Conservation (phyloP, 225 moss, liverwort and hornwort genomes). For the Asterella californica region DNA sequence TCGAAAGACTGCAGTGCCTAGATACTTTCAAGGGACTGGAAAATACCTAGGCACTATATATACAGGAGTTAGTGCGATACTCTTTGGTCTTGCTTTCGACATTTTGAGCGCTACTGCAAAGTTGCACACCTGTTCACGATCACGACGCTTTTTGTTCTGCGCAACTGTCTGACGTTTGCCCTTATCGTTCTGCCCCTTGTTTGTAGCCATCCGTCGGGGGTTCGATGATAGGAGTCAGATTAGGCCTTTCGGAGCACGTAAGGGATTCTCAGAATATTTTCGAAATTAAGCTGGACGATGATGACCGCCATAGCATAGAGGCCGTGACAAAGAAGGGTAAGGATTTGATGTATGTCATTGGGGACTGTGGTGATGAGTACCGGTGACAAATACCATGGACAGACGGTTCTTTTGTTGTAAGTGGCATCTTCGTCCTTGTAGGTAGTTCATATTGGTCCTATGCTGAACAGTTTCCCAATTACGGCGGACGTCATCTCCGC, state of each 20-base stretch:
- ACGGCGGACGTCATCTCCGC: background rate
- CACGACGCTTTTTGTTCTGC: too few relatives aligned
- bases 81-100: too few relatives aligned
- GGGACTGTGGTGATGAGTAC: constrained; percentile 97
- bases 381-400: constrained; percentile 21
- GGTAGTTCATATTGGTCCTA: background rate
- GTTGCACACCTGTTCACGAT: too few relatives aligned
- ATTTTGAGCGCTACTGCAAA: too few relatives aligned
- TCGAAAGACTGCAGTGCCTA: too few relatives aligned
- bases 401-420: background rate
- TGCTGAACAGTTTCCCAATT: background rate
- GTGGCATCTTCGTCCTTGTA: background rate
- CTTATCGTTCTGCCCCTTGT: background rate
- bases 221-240: constrained; percentile 88
- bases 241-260: constrained; percentile 77
- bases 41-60: too few relatives aligned
- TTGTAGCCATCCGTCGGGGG: constrained; percentile 78
- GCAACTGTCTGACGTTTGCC: background rate
- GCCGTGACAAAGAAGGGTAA: constrained; percentile 59
- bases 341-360: constrained; percentile 69
- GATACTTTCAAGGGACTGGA: too few relatives aligned
- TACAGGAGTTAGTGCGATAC: too few relatives aligned
- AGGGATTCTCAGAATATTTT: constrained; percentile 80
- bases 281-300: constrained; percentile 62
- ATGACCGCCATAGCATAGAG: constrained; percentile 60